These are phyloP conservation scores for Hypoxylon sp. DNA, from an alignment of 2,329 filamentous ascomycete genomes.

Conservation along the genomic window DNA sequence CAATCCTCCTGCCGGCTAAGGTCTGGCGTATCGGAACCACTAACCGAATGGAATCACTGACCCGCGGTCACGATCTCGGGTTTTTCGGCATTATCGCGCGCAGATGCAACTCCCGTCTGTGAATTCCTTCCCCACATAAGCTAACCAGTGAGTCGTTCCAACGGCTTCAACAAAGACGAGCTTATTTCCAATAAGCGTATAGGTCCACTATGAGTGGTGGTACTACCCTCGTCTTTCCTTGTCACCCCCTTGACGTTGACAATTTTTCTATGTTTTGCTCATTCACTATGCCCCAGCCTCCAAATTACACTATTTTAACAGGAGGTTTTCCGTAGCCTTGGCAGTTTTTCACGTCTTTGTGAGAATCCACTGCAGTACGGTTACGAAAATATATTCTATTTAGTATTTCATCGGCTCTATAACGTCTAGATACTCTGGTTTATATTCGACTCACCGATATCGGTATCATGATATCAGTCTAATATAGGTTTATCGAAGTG, in stretches of 20 bases:
- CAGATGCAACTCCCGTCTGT: conserved; percentile 22
- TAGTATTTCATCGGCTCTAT: neutral
- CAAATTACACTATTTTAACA: conserved; percentile 16
- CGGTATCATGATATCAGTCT: conserved; percentile 11
- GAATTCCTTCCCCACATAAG: conserved; percentile 30
- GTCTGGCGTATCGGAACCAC: conserved; percentile 28
- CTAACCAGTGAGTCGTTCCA: conserved; percentile 21
- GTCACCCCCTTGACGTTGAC: conserved; percentile 14
- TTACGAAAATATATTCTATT: neutral
- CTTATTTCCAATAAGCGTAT: conserved; percentile 4
- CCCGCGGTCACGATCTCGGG: conserved; percentile 31
- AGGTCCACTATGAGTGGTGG: conserved; percentile 6
- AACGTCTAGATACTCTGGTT: neutral
- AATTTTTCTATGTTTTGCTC: neutral
- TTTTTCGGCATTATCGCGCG: conserved; percentile 35
- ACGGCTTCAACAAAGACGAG: conserved; percentile 8
- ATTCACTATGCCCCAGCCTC: conserved; percentile 15
- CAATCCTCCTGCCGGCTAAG: conserved; percentile 26
- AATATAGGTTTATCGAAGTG: neutral
- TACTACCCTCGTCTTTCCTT: conserved; percentile 7
- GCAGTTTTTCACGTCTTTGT: conserved; percentile 2
- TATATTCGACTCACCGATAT: conserved; percentile 30
- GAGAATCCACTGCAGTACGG: neutral
- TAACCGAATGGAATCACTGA: conserved; percentile 35
- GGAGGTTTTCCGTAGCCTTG: conserved; percentile 13